Evolutionary conservation across 768 basidiomycete genomes (phyloP), one percentile per base, ranked within the genome.

Genomic region (Filobasidium wieringae): DNA sequence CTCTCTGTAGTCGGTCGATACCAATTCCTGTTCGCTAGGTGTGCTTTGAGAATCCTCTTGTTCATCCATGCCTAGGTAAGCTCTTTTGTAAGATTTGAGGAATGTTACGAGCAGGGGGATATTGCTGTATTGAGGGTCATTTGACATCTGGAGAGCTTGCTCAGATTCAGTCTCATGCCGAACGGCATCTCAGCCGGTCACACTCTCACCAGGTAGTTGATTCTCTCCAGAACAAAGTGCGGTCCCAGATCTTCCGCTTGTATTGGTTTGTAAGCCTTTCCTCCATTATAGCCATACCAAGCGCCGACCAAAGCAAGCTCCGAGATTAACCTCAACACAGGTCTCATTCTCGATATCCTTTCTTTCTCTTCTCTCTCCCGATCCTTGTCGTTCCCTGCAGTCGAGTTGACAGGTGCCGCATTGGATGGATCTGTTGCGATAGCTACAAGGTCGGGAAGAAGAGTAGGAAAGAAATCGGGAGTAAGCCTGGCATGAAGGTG

Each of bases 261-360:
- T 12, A 55, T 49, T 83, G 85, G 73, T 84, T 88, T 70, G 79
- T 79, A 62, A 4, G 76, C 79, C 49, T 50, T 63, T 53, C 57
- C 55, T 33, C 24, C 59, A 32, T 32, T 19, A 8, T 82, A 81
- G 9, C 79, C 80, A 73, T 89, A 85, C 64, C 78, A 81, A 55
- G 92, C 86, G 51, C 86, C 88, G 0, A 95, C 84, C 22, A 95
- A 77, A 9, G 88, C 91, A 37, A 97, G 78, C 74, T 99, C 95
- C 1, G 88, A 83, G 64, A 87, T 86, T 19, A 96, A 83, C 41
- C 92, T 81, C 57, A 97, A 75, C 31, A 91, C 76, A 2, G 88
- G 88, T 22, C 95, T 80, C 72, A 96, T 91, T 49, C 86, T 83
- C 6, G 80, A 66, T 27, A 99, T 76, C 26, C 95, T 80, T 8